A percentile compares a stretch with the other conserved stretches of the same genome.
These are phyloP conservation scores for Zymoseptoria crescenta DNA, from an alignment of 2,329 filamentous ascomycete genomes.

Conservation along the genomic window DNA sequence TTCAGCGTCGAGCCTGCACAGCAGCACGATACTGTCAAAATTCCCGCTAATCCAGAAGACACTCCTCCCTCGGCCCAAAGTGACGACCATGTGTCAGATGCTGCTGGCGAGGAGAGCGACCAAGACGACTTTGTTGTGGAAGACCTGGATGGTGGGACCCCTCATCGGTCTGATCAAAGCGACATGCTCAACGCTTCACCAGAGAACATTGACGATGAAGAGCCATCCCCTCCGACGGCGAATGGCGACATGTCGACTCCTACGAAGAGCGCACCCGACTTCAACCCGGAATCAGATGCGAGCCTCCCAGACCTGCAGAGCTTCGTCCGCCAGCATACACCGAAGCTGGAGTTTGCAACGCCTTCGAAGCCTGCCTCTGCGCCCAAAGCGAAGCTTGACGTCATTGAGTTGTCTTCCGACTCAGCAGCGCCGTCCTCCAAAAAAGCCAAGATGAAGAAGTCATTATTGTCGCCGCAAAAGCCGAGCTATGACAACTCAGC, in stretches of 20 bases:
- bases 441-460: neutral
- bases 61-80: neutral
- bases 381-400: neutral
- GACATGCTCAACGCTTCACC: neutral
- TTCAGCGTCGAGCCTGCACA: conserved; percentile 20
- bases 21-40: neutral
- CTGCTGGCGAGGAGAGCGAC: neutral
- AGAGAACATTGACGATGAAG: neutral
- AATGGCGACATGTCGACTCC: neutral
- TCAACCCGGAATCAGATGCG: neutral
- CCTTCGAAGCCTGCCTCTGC: conserved; percentile 1
- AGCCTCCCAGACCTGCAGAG: neutral
- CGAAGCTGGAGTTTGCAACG: neutral
- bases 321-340: neutral
- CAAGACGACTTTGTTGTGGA: neutral
- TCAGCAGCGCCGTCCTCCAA: conserved; percentile 1
- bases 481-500: neutral
- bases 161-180: neutral
- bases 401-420: conserved; percentile 15
- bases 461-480: conserved; percentile 1
- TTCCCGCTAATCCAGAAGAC: neutral
- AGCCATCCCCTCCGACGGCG: neutral
- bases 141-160: neutral
- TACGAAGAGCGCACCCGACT: neutral
- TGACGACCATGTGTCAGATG: neutral